Evolutionary conservation across 441 rosid species (phyloP), one percentile per base, ranked within the genome.

Genomic region (Euphorbia schlechtendalii): DNA sequence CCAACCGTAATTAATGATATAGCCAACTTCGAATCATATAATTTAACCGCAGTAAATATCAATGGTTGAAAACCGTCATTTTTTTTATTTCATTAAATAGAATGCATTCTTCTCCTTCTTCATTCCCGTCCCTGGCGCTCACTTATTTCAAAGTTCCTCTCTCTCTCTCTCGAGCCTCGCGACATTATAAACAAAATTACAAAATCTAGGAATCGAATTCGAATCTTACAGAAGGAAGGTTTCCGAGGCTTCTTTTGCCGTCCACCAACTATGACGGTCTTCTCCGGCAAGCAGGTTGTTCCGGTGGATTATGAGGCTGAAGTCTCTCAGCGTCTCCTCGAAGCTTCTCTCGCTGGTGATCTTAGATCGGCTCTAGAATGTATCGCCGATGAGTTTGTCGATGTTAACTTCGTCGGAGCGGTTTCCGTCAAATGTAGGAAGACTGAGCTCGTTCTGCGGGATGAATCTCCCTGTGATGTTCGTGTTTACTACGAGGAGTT

Each of bases 301-400:
- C 99, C 97, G 48, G 77, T 94, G 49, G 90, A 90, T 77, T 90
- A 81, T 84, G 93, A 85, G 76, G 83, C 83, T 1, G 97, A 89
- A 73, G 88, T 81, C 0, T 94, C 97, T 14, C 95, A 87, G 74
- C 82, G 88, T 18, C 93, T 94, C n/a, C 86, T 94, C 3, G 89
- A 90, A 40, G 85, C 96, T 6, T 64, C 84, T 52, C 83, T 87
- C 17, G 52, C 86, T 68, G 83, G 90, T 3, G 97, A 89, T 78
- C 67, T 81, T 55, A 78, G 58, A 61, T 81, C 89, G 27, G 87
- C 82, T 5, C 56, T 78, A 41, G 93, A 82, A 17, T 87, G 86
- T 69, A 66, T 90, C 64, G 73, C 81, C 61, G 87, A 90, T 79
- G 86, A 89, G n/a, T 83, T 67, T 64, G 82, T 87, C 48, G 97